A percentile compares a stretch with the other conserved stretches of the same genome.
phyloP scores from a whole-genome alignment of 2,329 filamentous ascomycete species.

The Ustilaginoidea virens region DNA sequence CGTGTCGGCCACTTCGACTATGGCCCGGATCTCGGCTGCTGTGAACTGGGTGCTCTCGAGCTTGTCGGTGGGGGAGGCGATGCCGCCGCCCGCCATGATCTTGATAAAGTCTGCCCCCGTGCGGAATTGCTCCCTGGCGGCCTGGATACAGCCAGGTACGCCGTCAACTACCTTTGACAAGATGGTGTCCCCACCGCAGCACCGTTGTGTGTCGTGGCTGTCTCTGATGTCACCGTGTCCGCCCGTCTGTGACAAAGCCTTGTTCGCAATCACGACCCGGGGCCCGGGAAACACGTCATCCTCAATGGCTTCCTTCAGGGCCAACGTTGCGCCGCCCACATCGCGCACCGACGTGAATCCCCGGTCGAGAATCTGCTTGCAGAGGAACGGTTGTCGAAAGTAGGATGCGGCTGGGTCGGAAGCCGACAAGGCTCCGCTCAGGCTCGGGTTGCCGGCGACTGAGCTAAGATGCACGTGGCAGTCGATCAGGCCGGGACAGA shows the following conservation, averaged over 20 bases:
- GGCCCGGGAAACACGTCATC: constrained; percentile 40
- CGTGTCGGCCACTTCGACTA: constrained; percentile 31
- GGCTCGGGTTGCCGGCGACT: constrained; percentile 13
- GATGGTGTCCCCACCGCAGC: neutral
- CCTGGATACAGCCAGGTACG: constrained; percentile 35
- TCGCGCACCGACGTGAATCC: constrained; percentile 45
- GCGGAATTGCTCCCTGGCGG: constrained; percentile 36
- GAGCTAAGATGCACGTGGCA: constrained; percentile 17
- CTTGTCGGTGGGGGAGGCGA: constrained; percentile 37
- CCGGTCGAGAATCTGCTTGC: constrained; percentile 32
- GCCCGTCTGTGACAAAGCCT: constrained; percentile 40
- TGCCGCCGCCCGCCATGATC: constrained; percentile 43
- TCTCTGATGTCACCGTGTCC: constrained; percentile 37
- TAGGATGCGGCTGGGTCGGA: constrained; percentile 20
- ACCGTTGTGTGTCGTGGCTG: constrained; percentile 15
- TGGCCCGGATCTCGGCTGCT: constrained; percentile 37
- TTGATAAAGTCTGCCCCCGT: constrained; percentile 45
- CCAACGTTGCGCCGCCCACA: constrained; percentile 37
- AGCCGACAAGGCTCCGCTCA: constrained; percentile 10
- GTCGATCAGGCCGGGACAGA: constrained; percentile 19
- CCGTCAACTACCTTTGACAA: constrained; percentile 23
- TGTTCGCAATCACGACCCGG: constrained; percentile 36
- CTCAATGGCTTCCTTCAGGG: constrained; percentile 39
- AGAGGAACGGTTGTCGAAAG: constrained; percentile 31
- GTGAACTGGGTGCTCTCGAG: constrained; percentile 41